Conservation (phyloP, 257 asterid genomes). For the Perilla frutescens region DNA sequence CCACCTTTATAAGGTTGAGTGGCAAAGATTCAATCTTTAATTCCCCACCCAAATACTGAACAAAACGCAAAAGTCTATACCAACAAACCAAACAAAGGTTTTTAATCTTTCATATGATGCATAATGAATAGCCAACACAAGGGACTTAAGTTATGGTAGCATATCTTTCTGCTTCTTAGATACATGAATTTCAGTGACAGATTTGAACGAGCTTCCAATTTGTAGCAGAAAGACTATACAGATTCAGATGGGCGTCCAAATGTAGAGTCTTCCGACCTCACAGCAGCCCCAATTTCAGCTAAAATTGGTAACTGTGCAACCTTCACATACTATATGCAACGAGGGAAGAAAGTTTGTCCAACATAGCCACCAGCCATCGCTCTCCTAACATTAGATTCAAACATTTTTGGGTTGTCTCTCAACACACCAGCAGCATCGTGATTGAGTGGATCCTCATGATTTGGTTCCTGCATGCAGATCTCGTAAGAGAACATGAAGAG, state of each 20-base stretch:
- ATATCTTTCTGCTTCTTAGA: conserved; percentile 46
- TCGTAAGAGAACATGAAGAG: conserved; percentile 29
- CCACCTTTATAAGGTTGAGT: no score
- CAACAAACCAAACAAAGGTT: conserved; percentile 31
- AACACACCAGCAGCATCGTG: conserved; percentile 92
- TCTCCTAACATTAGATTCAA: conserved; percentile 85
- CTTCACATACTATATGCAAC: conserved; percentile 60
- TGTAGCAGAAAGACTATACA: conserved; percentile 39
- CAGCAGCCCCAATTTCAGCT: conserved; percentile 35
- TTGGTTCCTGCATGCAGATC: conserved; percentile 73
- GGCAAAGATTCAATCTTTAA: no score
- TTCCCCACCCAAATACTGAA: no score
- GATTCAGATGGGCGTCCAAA: conserved; percentile 40
- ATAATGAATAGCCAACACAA: conserved; percentile 36
- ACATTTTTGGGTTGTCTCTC: conserved; percentile 86
- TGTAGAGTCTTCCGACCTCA: conserved; percentile 41
- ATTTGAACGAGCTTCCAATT: conserved; percentile 29
- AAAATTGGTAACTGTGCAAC: conserved; percentile 36
- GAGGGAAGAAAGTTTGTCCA: conserved; percentile 81
- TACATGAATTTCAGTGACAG: conserved; percentile 28
- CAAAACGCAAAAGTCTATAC: no score
- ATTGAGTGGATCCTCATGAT: conserved; percentile 96
- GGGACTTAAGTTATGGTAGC: conserved; percentile 35
- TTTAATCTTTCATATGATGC: conserved; percentile 23
- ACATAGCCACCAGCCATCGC: conserved; percentile 94